Percentiles rank a stretch among this genome's conserved stretches.
phyloP scores from a whole-genome alignment of 1,284 basidiomycete species.

The Grifola frondosa region DNA sequence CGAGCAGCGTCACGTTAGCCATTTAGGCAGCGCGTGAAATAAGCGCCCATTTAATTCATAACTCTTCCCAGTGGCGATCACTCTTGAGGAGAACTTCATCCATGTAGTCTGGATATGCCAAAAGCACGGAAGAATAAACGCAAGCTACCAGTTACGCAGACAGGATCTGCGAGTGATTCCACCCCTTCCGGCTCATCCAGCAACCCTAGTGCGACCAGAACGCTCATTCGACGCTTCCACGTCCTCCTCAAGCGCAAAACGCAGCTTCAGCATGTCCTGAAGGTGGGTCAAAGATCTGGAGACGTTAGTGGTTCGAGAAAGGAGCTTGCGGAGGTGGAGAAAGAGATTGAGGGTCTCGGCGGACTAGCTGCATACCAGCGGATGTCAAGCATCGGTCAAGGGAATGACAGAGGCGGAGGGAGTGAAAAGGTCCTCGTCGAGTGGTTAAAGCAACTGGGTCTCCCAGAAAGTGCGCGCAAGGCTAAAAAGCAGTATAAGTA shows the following conservation, averaged over 20 bases:
- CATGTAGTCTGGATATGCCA: constrained; percentile 20
- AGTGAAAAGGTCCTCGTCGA: constrained; percentile 74
- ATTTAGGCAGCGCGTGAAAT: no score
- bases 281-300: constrained; percentile 1
- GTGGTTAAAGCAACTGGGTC: constrained; percentile 66
- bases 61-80: no score
- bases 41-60: no score
- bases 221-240: constrained; percentile 69
- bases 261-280: constrained; percentile 40
- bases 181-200: constrained; percentile 33
- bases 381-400: constrained; percentile 80
- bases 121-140: constrained; percentile 28
- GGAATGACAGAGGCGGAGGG: constrained; percentile 78
- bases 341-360: constrained; percentile 65
- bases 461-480: constrained; percentile 28
- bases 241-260: constrained; percentile 61
- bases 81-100: no score
- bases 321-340: constrained; percentile 50
- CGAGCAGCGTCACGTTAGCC: no score
- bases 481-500: background rate
- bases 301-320: constrained; percentile 21
- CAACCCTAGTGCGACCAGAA: constrained; percentile 56
- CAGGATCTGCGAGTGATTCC: constrained; percentile 5
- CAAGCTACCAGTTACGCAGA: constrained; percentile 29
- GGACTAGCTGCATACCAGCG: constrained; percentile 78